phyloP scores from a whole-genome alignment of 208 protist species.

The Vickermania ingenoplastis region DNA sequence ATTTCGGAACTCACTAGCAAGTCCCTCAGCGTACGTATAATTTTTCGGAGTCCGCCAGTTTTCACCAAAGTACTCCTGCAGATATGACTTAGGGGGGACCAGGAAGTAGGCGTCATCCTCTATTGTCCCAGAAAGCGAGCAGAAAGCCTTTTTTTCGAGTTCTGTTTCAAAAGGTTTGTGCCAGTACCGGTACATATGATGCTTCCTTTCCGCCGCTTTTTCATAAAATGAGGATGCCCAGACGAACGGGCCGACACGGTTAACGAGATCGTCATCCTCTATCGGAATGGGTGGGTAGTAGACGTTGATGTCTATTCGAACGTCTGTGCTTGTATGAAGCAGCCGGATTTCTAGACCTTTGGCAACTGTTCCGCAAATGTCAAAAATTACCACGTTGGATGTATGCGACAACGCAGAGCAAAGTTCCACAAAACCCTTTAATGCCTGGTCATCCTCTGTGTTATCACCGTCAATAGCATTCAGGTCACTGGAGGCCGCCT shows the following conservation, averaged over 20 bases:
- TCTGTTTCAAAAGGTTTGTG: conserved; percentile 36
- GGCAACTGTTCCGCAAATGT: conserved; percentile 59
- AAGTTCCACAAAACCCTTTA: conserved; percentile 19
- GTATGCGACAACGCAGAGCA: background rate
- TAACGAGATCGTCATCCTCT: conserved; percentile 26
- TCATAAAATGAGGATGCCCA: conserved; percentile 81
- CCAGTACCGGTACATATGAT: conserved; percentile 81
- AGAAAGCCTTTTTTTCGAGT: conserved; percentile 34
- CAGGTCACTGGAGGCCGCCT: background rate
- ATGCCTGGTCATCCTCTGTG: conserved; percentile 37
- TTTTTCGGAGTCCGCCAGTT: conserved; percentile 65
- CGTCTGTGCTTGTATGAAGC: conserved; percentile 41
- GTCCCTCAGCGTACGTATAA: conserved; percentile 69
- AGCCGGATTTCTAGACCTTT: conserved; percentile 75
- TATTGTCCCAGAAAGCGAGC: conserved; percentile 5
- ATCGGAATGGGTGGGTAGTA: conserved; percentile 54
- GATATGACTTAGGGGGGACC: conserved; percentile 47
- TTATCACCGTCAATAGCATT: conserved; percentile 14
- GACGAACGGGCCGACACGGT: conserved; percentile 35
- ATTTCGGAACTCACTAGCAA: conserved; percentile 72
- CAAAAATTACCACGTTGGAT: conserved; percentile 12
- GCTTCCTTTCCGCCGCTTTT: conserved; percentile 20
- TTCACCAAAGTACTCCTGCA: conserved; percentile 74
- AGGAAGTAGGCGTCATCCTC: conserved; percentile 15
- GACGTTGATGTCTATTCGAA: conserved; percentile 75